Base-by-base conservation (phyloP, 352 stramenopile genomes). In the Stephanocyclus meneghinianus region DNA sequence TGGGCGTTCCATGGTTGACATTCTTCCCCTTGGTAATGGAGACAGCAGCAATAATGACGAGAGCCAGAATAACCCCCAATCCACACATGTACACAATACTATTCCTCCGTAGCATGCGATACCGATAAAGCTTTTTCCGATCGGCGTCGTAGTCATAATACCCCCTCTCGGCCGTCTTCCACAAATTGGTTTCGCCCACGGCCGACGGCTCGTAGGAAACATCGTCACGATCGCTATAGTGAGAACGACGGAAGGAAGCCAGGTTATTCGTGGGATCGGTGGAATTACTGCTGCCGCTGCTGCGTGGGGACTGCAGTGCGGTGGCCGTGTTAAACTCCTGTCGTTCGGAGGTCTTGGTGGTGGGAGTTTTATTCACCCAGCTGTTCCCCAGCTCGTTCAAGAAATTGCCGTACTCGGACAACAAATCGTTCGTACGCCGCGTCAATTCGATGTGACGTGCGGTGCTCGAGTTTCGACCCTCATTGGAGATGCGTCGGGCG, bases 391-490 rank as follows among this genome's bases (percentile, higher is more conserved):
- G 40, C 21, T 68, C 60, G 18, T 18, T 56, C 4, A 71, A 32
- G 11, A 71, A 61, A 30, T 71, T 60, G 6, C 47, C 26, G 16
- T 42, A 71, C 11, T 71, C 44, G 29, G 35, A 57, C 6, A 71
- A n/a, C 6, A 71, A 29, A 35, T 71, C 42, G 47, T 71, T 71
- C 21, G 63, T 71, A 11, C 63, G 44, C 26, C 59, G 21, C 3
- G 63, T 56, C 40, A 71, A 48, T 71, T 71, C 42, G 1, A 71
- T 71, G 57, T 65, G 57, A n/a, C 57, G 57, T 30, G 32, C 32
- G 57, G 57, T 51, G 57, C 9, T 32, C 13, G 57, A 65, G 0
- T 7, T 3, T 13, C 21, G 21, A 26, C 10, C 10, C 5, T 15
- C 21, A 1, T 15, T 18, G 26, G 26, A 40, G 35, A 40, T 40